phyloP scores from a whole-genome alignment of 768 basidiomycete genomes.

The Tubosaeta brunneosetosa region DNA sequence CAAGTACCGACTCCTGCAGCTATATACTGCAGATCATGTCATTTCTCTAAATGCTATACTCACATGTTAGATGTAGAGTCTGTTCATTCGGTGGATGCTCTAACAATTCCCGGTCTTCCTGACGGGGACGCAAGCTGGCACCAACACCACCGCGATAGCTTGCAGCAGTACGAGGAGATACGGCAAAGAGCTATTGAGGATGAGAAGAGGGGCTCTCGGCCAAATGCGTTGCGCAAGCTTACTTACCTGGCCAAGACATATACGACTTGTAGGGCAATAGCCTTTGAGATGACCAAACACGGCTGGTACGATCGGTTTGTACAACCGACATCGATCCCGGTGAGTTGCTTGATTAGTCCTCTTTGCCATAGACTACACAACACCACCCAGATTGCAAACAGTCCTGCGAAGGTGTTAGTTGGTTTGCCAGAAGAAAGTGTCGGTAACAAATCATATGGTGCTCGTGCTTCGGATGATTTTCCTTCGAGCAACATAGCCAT shows the following conservation, averaged over 20 bases:
- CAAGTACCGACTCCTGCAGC: constrained; percentile 11
- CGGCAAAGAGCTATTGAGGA: constrained; percentile 19
- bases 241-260: constrained; percentile 47
- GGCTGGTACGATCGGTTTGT: constrained; percentile 61
- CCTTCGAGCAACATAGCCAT: background rate
- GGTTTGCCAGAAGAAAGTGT: constrained; percentile 9
- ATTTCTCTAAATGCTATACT: constrained; percentile 32
- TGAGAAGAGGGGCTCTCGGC: constrained; percentile 35
- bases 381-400: constrained; percentile 15
- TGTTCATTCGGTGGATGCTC: constrained; percentile 35
- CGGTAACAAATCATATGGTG: constrained; percentile 3
- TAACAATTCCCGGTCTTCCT: constrained; percentile 20
- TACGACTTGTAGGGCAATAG: constrained; percentile 43
- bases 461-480: background rate
- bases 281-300: constrained; percentile 32
- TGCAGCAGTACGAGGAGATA: constrained; percentile 13
- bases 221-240: constrained; percentile 35
- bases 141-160: constrained; percentile 22
- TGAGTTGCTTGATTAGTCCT: constrained; percentile 6
- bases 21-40: constrained; percentile 37
- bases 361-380: background rate
- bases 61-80: constrained; percentile 34
- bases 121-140: constrained; percentile 33
- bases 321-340: constrained; percentile 20
- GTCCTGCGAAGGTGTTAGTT: constrained; percentile 9